Evolutionary conservation across 2,329 filamentous ascomycete species (phyloP).

Genomic region (Stylonectria norvegica): DNA sequence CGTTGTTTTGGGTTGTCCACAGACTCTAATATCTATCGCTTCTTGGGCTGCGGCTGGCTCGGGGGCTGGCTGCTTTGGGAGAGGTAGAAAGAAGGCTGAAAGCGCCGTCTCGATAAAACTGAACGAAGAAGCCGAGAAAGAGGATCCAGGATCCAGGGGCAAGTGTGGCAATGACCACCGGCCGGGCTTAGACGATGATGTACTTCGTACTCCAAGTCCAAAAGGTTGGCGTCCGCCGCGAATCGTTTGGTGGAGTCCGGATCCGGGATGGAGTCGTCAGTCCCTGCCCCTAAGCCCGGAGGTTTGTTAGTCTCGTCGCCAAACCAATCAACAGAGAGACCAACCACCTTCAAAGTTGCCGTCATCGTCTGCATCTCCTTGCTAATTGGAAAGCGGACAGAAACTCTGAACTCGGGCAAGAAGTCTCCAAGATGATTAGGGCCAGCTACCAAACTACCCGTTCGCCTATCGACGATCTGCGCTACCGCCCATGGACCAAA

Average conservation of each 20-base stretch:
- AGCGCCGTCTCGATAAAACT: slow-evolving; percentile 10
- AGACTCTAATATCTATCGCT: too few species aligned
- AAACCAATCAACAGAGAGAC: slow-evolving; percentile 23
- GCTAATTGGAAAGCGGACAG: too few species aligned
- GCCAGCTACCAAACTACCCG: too few species aligned
- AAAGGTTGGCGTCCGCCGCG: slow-evolving; percentile 29
- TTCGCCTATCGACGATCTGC: too few species aligned
- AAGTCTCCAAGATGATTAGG: too few species aligned
- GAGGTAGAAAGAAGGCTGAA: slow-evolving; percentile 14
- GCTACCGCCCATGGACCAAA: too few species aligned
- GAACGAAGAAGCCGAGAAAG: slow-evolving; percentile 20
- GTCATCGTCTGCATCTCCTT: slow-evolving; percentile 9
- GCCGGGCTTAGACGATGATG: slow-evolving; percentile 26
- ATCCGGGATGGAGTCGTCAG: slow-evolving; percentile 31
- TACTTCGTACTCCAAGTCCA: too few species aligned
- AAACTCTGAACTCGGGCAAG: too few species aligned
- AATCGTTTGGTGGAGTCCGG: slow-evolving; percentile 34
- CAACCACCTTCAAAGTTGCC: slow-evolving; percentile 23
- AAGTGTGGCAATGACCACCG: slow-evolving; percentile 20
- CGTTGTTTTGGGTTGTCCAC: too few species aligned
- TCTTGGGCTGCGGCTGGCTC: not conserved
- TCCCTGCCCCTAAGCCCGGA: slow-evolving; percentile 22
- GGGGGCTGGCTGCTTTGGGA: not conserved
- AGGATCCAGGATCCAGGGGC: slow-evolving; percentile 27
- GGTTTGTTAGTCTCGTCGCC: slow-evolving; percentile 25